Evolutionary conservation across 2,329 filamentous ascomycete species (phyloP), one percentile per base, ranked within the genome.

Genomic region (Gyromitra esculenta): DNA sequence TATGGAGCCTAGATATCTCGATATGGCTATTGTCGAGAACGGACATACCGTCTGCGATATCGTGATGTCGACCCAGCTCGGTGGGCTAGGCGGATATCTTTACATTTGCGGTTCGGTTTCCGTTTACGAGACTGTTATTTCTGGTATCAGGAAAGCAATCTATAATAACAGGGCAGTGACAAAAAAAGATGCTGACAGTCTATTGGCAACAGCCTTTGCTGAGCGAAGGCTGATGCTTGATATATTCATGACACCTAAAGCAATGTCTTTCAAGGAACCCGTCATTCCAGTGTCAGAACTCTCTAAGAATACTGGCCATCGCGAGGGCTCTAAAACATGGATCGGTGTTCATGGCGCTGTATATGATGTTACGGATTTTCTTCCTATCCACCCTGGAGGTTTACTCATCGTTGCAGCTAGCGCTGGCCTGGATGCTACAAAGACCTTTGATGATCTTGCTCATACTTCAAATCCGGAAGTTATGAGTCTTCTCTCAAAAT

Each of bases 211-310:
- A 31, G 87, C 87, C 0, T 88, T 88, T 73, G 87, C 87, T 0
- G 87, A 88, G 81, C 83, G 87, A 0, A 84, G 87, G 5, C 87
- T 88, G 79, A 88, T 88, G 87, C 81, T 88, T 0, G 87, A 88
- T 74, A 86, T 88, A 52, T 88, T 88, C 81, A 88, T 88, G 87
- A 86, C 86, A 0, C 87, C 87, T 0, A 86, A 85, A 73, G 85
- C 87, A 0, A 83, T 88, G 1, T 85, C 86, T 0, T 87, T 85
- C 80, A 86, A 87, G 57, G 82, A 85, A 0, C 85, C 86, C 0
- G 86, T 85, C 0, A 87, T 88, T 18, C 84, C 86, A 0, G 81
- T 87, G 1, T 87, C 87, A 0, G 83, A 86, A 75, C 82, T 88
- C 5, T 86, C 87, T 6, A 80, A 83, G 1, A 84, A 88, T 65